Percentiles rank a stretch among this genome's conserved stretches.
These are phyloP conservation scores for Aspergillus candidus DNA, from an alignment of 2,329 filamentous ascomycete genomes.

Conservation along the genomic window DNA sequence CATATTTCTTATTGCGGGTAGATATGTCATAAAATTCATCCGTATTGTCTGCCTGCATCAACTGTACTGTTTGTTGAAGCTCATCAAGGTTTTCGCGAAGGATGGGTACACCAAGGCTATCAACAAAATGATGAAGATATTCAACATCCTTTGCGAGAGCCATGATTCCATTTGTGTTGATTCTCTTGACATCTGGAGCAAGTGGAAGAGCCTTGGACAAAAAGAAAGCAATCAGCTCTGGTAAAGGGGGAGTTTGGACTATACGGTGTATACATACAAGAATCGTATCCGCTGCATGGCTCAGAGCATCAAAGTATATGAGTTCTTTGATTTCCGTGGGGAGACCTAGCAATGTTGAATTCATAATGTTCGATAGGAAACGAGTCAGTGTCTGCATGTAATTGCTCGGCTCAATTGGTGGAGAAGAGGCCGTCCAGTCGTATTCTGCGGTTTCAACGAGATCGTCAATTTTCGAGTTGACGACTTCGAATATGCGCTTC, in stretches of 20 bases:
- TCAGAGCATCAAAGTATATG: conserved; percentile 94
- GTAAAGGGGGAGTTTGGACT: conserved; percentile 4
- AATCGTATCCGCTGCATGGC: conserved; percentile 81
- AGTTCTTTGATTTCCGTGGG: conserved; percentile 94
- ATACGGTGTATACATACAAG: conserved; percentile 48
- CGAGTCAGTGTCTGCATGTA: conserved; percentile 94
- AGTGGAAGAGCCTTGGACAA: conserved; percentile 63
- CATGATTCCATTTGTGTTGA: conserved; percentile 78
- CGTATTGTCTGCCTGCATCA: conserved; percentile 82
- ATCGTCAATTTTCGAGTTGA: conserved; percentile 98
- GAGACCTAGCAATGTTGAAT: conserved; percentile 83
- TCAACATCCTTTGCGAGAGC: conserved; percentile 76
- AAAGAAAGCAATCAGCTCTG: conserved; percentile 9
- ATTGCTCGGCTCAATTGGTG: conserved; percentile 69
- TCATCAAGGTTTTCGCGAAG: conserved; percentile 86
- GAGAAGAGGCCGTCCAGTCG: conserved; percentile 66
- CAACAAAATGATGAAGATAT: conserved; percentile 80
- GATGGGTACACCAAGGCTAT: conserved; percentile 80
- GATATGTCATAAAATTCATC: conserved; percentile 95
- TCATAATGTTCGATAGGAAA: conserved; percentile 95
- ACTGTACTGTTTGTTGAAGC: conserved; percentile 81
- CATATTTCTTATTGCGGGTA: conserved; percentile 86
- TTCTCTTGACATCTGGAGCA: conserved; percentile 70
- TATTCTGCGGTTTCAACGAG: conserved; percentile 96
- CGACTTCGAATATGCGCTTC: conserved; percentile 95